Conservation (phyloP, 2,329 filamentous ascomycete species). For the Pestalotiopsis sp. region DNA sequence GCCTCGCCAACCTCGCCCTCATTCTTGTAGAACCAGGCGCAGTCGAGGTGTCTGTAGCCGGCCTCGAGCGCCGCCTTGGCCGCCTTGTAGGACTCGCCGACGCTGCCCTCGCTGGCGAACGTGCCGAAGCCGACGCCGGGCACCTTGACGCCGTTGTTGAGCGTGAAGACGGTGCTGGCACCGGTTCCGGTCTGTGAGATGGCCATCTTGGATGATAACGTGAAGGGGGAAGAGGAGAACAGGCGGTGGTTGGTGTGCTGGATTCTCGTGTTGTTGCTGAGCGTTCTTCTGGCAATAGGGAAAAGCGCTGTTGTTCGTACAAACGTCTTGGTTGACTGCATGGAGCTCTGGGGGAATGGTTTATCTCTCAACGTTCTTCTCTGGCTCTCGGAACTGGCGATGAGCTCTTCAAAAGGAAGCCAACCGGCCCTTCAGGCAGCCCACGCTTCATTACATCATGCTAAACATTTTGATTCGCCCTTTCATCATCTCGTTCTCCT, state of each 20-base stretch:
- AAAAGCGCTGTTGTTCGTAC: conserved; percentile 15
- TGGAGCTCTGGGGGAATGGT: neutral
- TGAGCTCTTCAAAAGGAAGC: conserved; percentile 8
- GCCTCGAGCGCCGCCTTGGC: conserved; percentile 64
- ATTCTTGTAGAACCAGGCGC: conserved; percentile 72
- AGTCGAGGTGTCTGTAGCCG: conserved; percentile 70
- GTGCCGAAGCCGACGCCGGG: conserved; percentile 68
- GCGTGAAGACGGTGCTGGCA: conserved; percentile 40
- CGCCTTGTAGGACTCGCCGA: conserved; percentile 63
- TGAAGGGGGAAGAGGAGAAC: neutral
- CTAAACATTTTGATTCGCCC: neutral
- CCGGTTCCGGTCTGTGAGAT: neutral
- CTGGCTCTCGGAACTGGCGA: neutral
- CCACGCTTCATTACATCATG: conserved; percentile 13
- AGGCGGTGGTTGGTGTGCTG: neutral
- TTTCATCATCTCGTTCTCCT: conserved; percentile 8
- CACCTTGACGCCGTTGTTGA: conserved; percentile 58
- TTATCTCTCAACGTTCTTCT: neutral
- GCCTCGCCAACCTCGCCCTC: conserved; percentile 63
- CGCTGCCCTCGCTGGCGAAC: conserved; percentile 66
- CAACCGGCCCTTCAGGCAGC: neutral
- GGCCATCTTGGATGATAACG: conserved; percentile 2
- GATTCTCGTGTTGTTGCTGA: neutral
- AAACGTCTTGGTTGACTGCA: conserved; percentile 17
- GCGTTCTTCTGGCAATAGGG: neutral